Base-by-base conservation (phyloP, 176 grass and related monocot genomes). In the Alopecurus myosuroides region DNA sequence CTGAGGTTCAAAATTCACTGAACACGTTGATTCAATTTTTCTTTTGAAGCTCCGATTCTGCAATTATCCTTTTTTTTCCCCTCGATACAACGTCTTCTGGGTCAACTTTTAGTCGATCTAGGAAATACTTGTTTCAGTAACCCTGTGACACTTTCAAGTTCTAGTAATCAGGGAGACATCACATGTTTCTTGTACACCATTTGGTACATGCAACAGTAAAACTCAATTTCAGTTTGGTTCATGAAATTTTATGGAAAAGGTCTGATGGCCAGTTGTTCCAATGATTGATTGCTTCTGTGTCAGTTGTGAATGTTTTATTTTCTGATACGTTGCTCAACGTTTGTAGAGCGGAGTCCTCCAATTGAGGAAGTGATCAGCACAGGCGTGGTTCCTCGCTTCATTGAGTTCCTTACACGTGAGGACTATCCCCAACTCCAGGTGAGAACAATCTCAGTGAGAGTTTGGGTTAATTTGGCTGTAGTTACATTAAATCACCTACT, bases 371-470 rank as follows among this genome's bases (percentile, higher is more conserved):
- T 98, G 20, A 98, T 98, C 62, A 83, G 66, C 88, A 86, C 95
- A 36, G 95, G 95, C 7, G 90, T 98, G 22, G 95, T 98, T 28
- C 95, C 92, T 30, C 88, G 92, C 28, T 94, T 98, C 25, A 94
- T 98, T 50, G 76, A 88, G 64, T 98, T 98, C 86, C 95, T 95
- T 18, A 86, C 65, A n/a, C 92, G 95, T 7, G 95, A 98, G 82
- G 92, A 95, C 69, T 87, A 91, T 22, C 95, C 95, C 60, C 95
- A 95, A 81, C 95, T 98, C n/a, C 95, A 98, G 91, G 95, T 67
- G 78, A 64, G 17, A 70, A 71, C 42, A 78, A 44, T 61, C 14
- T 4, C 28, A 37, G 40, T 56, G 46, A 79, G 48, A 6, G 57
- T 35, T 44, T 5, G 30, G 31, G 35, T 35, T 35, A 4, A 25